phyloP scores from a whole-genome alignment of 306 rosid species.

The Dalbergia oliveri region DNA sequence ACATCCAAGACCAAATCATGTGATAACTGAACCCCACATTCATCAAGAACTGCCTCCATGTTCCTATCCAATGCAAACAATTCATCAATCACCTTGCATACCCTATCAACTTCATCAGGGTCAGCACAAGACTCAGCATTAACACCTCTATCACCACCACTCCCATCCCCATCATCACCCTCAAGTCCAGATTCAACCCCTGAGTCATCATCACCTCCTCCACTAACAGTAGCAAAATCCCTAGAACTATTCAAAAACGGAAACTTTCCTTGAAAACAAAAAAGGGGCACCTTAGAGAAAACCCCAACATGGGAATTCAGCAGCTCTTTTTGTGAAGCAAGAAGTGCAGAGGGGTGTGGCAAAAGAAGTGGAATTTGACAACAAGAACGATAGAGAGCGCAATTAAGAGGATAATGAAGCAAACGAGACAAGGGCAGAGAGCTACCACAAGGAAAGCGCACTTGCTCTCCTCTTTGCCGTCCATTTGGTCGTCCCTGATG shows the following conservation, averaged over 20 bases:
- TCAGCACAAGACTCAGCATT: slow-evolving; percentile 55
- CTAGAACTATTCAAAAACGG: slow-evolving; percentile 6
- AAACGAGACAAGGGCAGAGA: slow-evolving; percentile 85
- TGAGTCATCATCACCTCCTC: slow-evolving; percentile 45
- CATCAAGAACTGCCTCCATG: slow-evolving; percentile 94
- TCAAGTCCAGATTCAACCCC: slow-evolving; percentile 56
- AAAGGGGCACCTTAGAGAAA: slow-evolving; percentile 3
- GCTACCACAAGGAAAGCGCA: slow-evolving; percentile 71
- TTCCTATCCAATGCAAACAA: slow-evolving; percentile 91
- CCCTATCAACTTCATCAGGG: slow-evolving; percentile 67
- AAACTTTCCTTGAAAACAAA: slow-evolving; percentile 38
- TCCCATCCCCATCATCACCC: slow-evolving; percentile 23
- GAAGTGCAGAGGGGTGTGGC: slow-evolving; percentile 82
- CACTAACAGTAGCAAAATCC: slow-evolving; percentile 49
- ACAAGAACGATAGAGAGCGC: slow-evolving; percentile 64
- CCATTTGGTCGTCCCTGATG: slow-evolving; percentile 55
- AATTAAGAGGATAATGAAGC: slow-evolving; percentile 71
- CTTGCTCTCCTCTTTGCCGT: slow-evolving; percentile 61
- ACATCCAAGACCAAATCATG: slow-evolving; percentile 84
- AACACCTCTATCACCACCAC: slow-evolving; percentile 30
- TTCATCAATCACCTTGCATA: slow-evolving; percentile 89
- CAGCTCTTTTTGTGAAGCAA: slow-evolving; percentile 67
- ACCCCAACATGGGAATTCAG: slow-evolving; percentile 42
- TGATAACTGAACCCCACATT: slow-evolving; percentile 65
- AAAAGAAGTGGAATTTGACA: slow-evolving; percentile 79